phyloP scores from a whole-genome alignment of 345 rosid species.

The Eucalyptus caleyi region DNA sequence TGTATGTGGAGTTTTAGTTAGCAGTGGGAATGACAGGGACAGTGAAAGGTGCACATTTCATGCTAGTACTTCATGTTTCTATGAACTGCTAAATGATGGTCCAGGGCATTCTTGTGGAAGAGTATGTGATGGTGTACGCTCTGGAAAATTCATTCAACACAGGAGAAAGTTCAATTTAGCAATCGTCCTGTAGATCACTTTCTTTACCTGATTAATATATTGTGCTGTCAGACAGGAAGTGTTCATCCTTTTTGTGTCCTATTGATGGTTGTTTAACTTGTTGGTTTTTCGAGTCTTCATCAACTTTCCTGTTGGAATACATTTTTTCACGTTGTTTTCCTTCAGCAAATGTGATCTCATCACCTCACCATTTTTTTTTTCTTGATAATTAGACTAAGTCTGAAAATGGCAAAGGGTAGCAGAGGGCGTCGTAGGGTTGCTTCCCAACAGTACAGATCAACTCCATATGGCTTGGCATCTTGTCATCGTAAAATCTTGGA shows the following conservation, averaged over 20 bases:
- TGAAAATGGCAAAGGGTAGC: slow-evolving; percentile 13
- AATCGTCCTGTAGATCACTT: neutral
- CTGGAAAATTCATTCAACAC: neutral
- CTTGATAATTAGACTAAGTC: neutral
- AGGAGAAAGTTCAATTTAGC: neutral
- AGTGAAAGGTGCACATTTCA: neutral
- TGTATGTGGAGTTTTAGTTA: neutral
- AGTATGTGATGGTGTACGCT: neutral
- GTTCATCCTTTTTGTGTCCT: neutral
- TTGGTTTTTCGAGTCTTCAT: neutral
- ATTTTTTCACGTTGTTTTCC: neutral
- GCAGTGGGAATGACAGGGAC: neutral
- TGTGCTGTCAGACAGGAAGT: neutral
- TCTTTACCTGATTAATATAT: neutral
- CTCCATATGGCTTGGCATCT: slow-evolving; percentile 39
- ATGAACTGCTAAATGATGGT: neutral
- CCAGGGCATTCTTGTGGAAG: neutral
- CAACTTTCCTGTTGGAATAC: neutral
- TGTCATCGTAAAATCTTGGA: slow-evolving; percentile 12
- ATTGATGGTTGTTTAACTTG: neutral
- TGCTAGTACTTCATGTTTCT: neutral
- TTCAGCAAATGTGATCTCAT: neutral
- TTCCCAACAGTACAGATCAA: slow-evolving; percentile 29
- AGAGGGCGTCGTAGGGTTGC: slow-evolving; percentile 41
- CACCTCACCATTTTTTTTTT: neutral